These are phyloP conservation scores for Solanum pennellii DNA, from an alignment of 257 asterid species.

Conservation along the genomic window DNA sequence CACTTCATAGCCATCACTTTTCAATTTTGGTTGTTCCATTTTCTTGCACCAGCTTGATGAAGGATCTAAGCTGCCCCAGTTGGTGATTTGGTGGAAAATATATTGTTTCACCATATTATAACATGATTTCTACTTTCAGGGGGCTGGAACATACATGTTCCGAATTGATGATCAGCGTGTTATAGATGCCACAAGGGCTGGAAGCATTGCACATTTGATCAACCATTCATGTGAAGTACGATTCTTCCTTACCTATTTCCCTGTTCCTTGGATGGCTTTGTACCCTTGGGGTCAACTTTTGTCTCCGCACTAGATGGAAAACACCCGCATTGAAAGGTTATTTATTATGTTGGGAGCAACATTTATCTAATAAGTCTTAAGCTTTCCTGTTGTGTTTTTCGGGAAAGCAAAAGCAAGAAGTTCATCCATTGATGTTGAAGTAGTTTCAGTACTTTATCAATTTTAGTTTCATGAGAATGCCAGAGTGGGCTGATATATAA, in stretches of 20 bases:
- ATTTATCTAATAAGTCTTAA: not conserved
- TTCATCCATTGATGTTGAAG: not conserved
- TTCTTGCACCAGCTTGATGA: conserved; percentile 1
- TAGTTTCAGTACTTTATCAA: not conserved
- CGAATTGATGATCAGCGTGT: conserved; percentile 86
- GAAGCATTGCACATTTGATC: conserved; percentile 94
- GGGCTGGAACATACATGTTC: conserved; percentile 99
- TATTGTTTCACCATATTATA: not conserved
- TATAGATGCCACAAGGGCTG: conserved; percentile 93
- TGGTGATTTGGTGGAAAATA: not conserved
- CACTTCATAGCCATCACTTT: not conserved
- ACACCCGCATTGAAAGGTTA: not conserved
- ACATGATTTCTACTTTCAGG: conserved; percentile 35
- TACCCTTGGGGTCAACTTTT: not conserved
- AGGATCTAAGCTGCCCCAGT: not conserved
- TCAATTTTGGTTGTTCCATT: not conserved
- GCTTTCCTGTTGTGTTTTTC: not conserved
- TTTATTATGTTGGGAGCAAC: not conserved
- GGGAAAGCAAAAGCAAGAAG: not conserved
- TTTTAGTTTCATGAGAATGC: not conserved
- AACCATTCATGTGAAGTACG: conserved; percentile 98
- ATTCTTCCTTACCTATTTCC: not conserved
- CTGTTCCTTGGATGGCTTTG: not conserved
- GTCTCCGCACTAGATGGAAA: not conserved
- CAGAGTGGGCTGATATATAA: not conserved